Base-by-base conservation (phyloP, 1,284 basidiomycete species). In the Ceratobasidium sp. region DNA sequence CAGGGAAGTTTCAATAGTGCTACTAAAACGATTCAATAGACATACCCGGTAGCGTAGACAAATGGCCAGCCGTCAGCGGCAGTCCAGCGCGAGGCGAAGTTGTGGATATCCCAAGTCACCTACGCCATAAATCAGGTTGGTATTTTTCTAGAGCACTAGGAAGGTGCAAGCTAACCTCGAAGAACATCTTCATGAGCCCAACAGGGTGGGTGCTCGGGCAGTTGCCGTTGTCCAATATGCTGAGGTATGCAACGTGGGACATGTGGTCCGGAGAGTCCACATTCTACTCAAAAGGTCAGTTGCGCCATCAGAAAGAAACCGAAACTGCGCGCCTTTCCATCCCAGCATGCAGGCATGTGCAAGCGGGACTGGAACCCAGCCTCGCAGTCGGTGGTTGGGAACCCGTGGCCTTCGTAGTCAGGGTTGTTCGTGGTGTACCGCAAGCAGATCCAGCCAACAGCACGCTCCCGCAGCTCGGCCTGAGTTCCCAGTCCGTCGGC, bases 171-270 rank as follows among this genome's bases (percentile, higher is more conserved):
- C 78, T 71, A 58, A 84, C 84, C 78, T 86, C 85, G 78, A 84
- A 86, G 77, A 87, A 84, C 5, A 86, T 79, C 39, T 86, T 85
- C 78, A 87, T 84, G 14, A 87, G 75, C 13, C 80, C 78, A 22
- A 86, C 81, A 0, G 84, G 84, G 78, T 87, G 85, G 1, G 83
- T 83, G 2, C 79, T 51, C 0, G 86, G 86, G 77, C 87, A 88
- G 0, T 75, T 74, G 0, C 86, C 86, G 51, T 84, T 85, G 77
- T 87, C 86, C 37, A 85, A 75, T 13, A 79, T 77, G 13, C 75
- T 74, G 0, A 81, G 79, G 72, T 80, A 83, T 0, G 79, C 80
- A 79, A 84, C 80, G 78, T 85, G 84, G 8, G 79, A 79, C 22
- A 76, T 78, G 74, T 83, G 82, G 66, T 84, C 81, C 0, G 79